Percentiles rank a stretch among this genome's conserved stretches.
Conservation (phyloP, 257 asterid species). For the Henckelia pumila region DNA sequence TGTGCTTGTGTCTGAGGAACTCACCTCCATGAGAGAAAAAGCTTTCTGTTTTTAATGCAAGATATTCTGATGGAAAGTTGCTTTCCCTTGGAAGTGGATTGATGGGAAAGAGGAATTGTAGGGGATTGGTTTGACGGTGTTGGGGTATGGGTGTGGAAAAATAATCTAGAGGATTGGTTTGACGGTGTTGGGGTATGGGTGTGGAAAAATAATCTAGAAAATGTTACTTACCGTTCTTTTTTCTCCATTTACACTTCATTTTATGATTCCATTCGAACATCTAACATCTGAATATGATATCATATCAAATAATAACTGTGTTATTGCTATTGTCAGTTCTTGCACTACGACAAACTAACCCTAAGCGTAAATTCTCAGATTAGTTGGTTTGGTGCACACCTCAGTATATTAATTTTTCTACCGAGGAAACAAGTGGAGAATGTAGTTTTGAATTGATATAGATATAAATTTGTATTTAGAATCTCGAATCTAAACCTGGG, state of each 20-base stretch:
- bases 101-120: too few relatives aligned
- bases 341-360: neutral
- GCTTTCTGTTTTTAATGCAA: neutral
- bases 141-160: neutral
- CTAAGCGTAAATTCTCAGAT: neutral
- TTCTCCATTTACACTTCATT: neutral
- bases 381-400: constrained; percentile 6
- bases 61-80: neutral
- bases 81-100: neutral
- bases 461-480: neutral
- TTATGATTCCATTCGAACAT: neutral
- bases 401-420: neutral
- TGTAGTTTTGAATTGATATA: constrained; percentile 8
- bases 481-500: neutral
- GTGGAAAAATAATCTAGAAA: neutral
- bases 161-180: neutral
- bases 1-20: neutral
- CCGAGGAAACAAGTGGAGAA: constrained; percentile 1
- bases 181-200: neutral
- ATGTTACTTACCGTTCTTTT: neutral
- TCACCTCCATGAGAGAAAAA: neutral
- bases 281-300: neutral
- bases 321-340: neutral
- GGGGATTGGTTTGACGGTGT: neutral
- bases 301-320: neutral